Evolutionary conservation across 1,139 yeast genomes (phyloP), one percentile per base, ranked within the genome.

Genomic region (Taphrina pruni): DNA sequence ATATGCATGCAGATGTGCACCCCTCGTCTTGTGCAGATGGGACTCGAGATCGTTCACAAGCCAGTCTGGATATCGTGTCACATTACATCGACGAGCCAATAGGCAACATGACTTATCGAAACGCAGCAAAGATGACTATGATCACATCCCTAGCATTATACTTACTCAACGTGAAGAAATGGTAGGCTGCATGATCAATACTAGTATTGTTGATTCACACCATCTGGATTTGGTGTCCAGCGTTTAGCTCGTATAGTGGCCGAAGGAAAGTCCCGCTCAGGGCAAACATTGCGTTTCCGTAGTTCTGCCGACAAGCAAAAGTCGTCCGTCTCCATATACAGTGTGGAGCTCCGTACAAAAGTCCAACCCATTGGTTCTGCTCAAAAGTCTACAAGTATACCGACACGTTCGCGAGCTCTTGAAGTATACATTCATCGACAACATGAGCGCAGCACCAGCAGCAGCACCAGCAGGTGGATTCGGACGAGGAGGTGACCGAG

Each of bases 391-490:
- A 50, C 54, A 50, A 50, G 54, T 50, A n/a, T 11, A 50, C 36
- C n/a, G 54, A 50, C 20, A 8, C 36, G 36, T 26, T 26, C 32
- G 32, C 32, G 32, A 4, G 32, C 32, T 4, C 32, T 26, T 26
- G 32, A 4, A 26, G 8, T 50, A 50, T 26, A 26, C 36, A 50
- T 11, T 11, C 36, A 50, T 50, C 54, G 54, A 50, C 54, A 50
- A 50, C 36, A 62, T 62, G 66, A 62, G 66, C 52, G 66, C 64
- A 58, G 61, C 65, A 50, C 66, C 66, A 52, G 60, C 66, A 64
- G 60, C 66, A 62, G 38, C 60, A 62, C 67, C 67, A 32, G 43
- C 67, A 45, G 56, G 56, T 20, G 69, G 69, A 57, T 58, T 50
- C 64, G 69, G 69, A 11, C 69, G 64, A 48, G 69, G 64, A 17